Evolutionary conservation across 208 protist species (phyloP).

Genomic region (Crithidia expoeki): DNA sequence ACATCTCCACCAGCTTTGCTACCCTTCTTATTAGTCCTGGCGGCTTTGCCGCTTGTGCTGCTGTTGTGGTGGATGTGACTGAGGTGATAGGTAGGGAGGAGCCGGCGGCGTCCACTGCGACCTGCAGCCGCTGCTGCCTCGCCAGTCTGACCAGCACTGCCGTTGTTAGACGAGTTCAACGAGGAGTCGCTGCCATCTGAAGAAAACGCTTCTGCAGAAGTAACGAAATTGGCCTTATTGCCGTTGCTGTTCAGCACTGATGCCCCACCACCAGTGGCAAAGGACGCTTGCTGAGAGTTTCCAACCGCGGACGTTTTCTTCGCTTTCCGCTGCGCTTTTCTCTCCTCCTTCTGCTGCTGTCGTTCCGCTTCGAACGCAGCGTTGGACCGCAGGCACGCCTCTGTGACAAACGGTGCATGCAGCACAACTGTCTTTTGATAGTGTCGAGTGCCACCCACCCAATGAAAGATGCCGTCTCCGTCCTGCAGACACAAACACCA

Average conservation of each 20-base stretch:
- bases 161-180: background rate
- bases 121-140: background rate
- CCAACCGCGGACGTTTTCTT: background rate
- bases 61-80: background rate
- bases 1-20: background rate
- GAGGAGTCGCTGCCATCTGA: background rate
- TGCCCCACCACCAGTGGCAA: background rate
- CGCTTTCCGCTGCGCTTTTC: background rate
- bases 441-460: slow-evolving; percentile 34
- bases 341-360: background rate
- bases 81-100: background rate
- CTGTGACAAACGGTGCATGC: slow-evolving; percentile 31
- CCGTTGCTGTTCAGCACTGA: background rate
- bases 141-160: background rate
- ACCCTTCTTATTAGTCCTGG: background rate
- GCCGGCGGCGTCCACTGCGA: background rate
- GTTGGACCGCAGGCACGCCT: slow-evolving; percentile 34
- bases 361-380: slow-evolving; percentile 17
- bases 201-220: background rate
- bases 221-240: no score
- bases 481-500: slow-evolving; percentile 51
- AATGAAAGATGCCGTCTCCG: slow-evolving; percentile 32
- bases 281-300: slow-evolving; percentile 8
- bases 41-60: background rate
- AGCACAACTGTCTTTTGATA: slow-evolving; percentile 20